Base-by-base conservation (phyloP, 2,329 filamentous ascomycete species). In the Xylaria sp. region DNA sequence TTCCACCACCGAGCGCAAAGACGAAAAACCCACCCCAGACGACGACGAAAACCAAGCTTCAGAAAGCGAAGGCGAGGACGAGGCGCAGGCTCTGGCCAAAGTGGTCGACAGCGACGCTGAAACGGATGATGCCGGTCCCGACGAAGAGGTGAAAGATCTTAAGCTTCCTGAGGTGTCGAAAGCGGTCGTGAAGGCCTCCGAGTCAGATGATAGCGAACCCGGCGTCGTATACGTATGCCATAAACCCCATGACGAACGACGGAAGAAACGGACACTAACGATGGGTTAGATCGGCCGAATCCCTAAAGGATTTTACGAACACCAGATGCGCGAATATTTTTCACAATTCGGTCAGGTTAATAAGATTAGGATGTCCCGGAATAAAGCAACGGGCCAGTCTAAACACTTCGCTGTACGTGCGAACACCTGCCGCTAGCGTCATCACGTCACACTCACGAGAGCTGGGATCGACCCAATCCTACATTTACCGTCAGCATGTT, bases 241-340 rank as follows among this genome's bases (percentile, higher is more conserved):
- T 38, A 11, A 43, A 40, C 15, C 29, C 17, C 21, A 15, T 8
- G 17, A 25, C 10, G 21, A 21, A 23, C 29, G 4, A 17, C 10
- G 25, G 13, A 15, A 46, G 31, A 35, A 3, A 2, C 21, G 13
- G 19, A 19, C 5, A 21, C 57, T 66, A 15, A 68, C 38, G 7
- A 44, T 21, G 9, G 17, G 92, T 92, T 97, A 97, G 79, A 83
- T 99, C 71, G 93, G 92, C 74, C 92, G 93, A 67, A 89, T 97
- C 62, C 93, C 93, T 38, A 79, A 80, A 67, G 91, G 95, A 79
- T 99, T 99, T 86, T 98, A 94, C 83, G 95, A 99, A 80, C 87
- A 93, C 72, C 90, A 98, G 79, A 96, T 99, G 90, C 88, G 87
- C 70, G 87, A 89, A 67, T 99, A 98, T 82, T 96, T 98, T 74